Conservation (phyloP, 2,329 filamentous ascomycete species). For the Apiospora kogelbergensis region DNA sequence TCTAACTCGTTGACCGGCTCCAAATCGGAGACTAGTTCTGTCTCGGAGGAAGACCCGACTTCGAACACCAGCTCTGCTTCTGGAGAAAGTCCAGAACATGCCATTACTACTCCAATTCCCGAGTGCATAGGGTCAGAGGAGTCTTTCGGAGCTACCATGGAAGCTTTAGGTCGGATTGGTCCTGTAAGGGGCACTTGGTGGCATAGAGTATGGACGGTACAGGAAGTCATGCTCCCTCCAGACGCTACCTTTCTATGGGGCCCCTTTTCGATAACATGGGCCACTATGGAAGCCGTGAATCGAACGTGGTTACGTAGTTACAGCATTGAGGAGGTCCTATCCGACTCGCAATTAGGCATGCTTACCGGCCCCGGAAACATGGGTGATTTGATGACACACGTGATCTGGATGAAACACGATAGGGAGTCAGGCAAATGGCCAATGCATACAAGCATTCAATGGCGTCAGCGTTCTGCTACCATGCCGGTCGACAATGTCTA, state of each 20-base stretch:
- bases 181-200: background rate
- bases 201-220: conserved; percentile 3
- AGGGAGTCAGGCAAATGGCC: background rate
- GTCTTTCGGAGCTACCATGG: background rate
- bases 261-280: background rate
- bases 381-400: background rate
- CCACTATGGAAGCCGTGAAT: background rate
- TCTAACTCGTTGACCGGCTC: background rate
- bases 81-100: background rate
- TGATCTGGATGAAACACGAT: background rate
- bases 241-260: background rate
- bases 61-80: background rate
- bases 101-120: background rate
- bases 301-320: background rate
- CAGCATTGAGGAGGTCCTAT: background rate
- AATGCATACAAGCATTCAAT: background rate
- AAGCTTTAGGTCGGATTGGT: background rate
- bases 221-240: conserved; percentile 2
- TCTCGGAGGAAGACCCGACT: background rate
- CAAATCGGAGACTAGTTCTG: background rate
- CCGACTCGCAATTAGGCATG: background rate
- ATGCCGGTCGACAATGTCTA: conserved; percentile 3
- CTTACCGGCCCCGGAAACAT: background rate
- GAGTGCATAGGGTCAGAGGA: background rate
- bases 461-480: background rate